A percentile compares a stretch with the other conserved stretches of the same genome.
Conservation (phyloP, 2,329 filamentous ascomycete species). For the Xylariales sp. region DNA sequence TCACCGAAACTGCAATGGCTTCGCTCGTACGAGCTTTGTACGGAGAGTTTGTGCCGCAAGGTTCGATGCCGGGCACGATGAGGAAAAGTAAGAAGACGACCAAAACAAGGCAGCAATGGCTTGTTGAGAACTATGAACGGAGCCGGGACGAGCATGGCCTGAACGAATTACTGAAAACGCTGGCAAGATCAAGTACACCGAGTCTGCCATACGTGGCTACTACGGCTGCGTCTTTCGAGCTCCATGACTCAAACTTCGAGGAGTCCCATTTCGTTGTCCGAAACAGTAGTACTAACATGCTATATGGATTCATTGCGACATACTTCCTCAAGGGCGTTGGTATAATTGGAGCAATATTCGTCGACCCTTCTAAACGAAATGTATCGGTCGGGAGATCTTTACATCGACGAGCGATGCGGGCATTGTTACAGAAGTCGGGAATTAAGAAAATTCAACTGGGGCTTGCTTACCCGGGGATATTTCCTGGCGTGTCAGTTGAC, state of each 20-base stretch:
- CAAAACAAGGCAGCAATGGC: conserved; percentile 93
- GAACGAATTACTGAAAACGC: conserved; percentile 77
- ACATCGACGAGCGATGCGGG: conserved; percentile 84
- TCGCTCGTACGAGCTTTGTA: conserved; percentile 86
- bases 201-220: conserved; percentile 78
- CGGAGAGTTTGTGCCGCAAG: conserved; percentile 73
- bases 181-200: conserved; percentile 74
- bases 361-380: conserved; percentile 86
- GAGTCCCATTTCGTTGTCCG: conserved; percentile 92
- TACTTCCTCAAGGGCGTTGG: conserved; percentile 81
- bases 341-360: conserved; percentile 86
- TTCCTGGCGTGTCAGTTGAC: conserved; percentile 79
- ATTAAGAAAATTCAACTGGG: conserved; percentile 87
- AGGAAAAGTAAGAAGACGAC: conserved; percentile 87
- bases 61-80: conserved; percentile 77
- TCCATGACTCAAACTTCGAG: conserved; percentile 76
- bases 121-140: conserved; percentile 88
- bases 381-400: conserved; percentile 91
- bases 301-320: conserved; percentile 93
- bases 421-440: conserved; percentile 74
- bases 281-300: conserved; percentile 89
- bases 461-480: conserved; percentile 83
- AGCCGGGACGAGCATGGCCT: conserved; percentile 80
- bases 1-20: conserved; percentile 90
- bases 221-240: conserved; percentile 79